Evolutionary conservation across 768 basidiomycete genomes (phyloP).

Genomic region (Panaeolus cyanescens): DNA sequence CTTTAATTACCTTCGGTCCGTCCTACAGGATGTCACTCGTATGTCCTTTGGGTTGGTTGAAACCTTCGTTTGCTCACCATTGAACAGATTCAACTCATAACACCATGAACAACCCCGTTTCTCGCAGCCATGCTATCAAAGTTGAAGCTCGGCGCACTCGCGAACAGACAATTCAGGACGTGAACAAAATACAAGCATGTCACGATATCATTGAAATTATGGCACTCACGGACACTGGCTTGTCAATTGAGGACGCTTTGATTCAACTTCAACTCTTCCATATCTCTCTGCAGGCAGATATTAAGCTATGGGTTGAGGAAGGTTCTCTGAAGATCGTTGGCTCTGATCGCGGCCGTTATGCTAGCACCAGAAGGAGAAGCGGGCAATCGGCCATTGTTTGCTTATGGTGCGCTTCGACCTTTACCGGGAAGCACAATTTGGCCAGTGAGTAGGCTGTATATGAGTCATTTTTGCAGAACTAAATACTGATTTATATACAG

Average conservation of each 20-base stretch:
- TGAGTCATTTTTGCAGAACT: no score
- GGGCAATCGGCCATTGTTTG: background rate
- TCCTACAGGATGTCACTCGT: background rate
- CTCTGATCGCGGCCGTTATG: background rate
- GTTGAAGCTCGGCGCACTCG: background rate
- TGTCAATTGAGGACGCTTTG: background rate
- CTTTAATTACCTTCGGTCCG: background rate
- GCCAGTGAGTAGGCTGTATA: background rate
- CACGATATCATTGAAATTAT: background rate
- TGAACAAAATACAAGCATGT: background rate
- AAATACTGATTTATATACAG: background rate
- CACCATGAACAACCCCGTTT: background rate
- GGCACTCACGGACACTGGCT: background rate
- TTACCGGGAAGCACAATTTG: background rate
- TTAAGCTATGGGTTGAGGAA: background rate
- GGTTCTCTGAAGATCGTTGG: background rate
- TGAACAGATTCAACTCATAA: background rate
- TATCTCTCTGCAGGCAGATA: background rate
- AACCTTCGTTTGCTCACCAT: background rate
- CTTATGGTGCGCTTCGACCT: background rate
- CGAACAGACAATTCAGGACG: background rate
- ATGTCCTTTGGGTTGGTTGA: background rate
- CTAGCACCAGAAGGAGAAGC: background rate
- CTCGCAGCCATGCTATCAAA: background rate
- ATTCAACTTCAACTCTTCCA: background rate